A percentile compares a stretch with the other conserved stretches of the same genome.
Evolutionary conservation across 73 alveolate species (phyloP).

Genomic region (Paramecium tetraurelia): DNA sequence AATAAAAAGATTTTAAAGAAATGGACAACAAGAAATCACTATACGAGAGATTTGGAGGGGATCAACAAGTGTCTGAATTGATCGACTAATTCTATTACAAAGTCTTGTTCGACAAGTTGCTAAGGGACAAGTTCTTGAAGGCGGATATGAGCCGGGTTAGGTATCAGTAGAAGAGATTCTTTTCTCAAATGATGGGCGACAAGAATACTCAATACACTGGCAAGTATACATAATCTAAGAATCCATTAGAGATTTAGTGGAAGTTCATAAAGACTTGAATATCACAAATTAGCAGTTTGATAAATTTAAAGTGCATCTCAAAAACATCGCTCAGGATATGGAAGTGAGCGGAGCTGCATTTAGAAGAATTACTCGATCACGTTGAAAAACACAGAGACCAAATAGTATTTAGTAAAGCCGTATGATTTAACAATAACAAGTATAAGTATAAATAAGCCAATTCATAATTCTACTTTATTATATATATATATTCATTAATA

Average conservation of each 20-base stretch:
- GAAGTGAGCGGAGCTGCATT: background rate
- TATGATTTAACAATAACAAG: background rate
- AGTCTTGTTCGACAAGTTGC: constrained; percentile 23
- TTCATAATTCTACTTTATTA: background rate
- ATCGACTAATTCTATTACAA: constrained; percentile 42
- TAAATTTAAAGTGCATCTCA: background rate
- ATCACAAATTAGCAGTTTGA: constrained; percentile 9
- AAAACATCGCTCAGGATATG: constrained; percentile 1
- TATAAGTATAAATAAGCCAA: background rate
- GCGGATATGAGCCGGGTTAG: constrained; percentile 46
- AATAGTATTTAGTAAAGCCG: background rate
- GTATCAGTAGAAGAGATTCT: constrained; percentile 20
- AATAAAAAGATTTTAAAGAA: background rate
- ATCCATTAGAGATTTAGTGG: background rate
- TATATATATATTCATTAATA: background rate
- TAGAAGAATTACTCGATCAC: background rate
- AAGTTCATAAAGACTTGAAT: background rate
- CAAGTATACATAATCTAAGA: background rate
- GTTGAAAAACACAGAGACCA: constrained; percentile 23
- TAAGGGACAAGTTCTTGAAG: constrained; percentile 31
- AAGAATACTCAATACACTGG: constrained; percentile 39
- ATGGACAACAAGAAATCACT: background rate
- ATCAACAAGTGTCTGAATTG: constrained; percentile 37
- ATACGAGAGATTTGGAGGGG: constrained; percentile 37
- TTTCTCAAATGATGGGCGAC: constrained; percentile 43